phyloP scores from a whole-genome alignment of 1,284 basidiomycete species.

The Cryptococcus maquisensis region DNA sequence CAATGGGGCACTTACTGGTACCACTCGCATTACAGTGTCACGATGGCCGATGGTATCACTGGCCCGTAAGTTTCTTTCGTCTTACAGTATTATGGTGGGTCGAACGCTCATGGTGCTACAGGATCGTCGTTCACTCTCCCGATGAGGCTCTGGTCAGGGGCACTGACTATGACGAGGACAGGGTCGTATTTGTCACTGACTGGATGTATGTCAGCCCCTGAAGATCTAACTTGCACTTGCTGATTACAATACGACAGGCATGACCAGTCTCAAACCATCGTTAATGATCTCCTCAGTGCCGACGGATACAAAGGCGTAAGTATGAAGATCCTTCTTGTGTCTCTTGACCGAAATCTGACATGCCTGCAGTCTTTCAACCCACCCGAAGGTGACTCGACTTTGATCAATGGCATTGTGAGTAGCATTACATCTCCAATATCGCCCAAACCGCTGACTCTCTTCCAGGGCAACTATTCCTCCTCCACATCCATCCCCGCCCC shows the following conservation, averaged over 20 bases:
- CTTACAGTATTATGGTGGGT: not conserved
- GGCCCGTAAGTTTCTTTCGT: conserved; percentile 17
- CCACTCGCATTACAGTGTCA: conserved; percentile 34
- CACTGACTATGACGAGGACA: conserved; percentile 24
- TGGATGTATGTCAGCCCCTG: conserved; percentile 25
- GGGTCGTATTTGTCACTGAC: conserved; percentile 22
- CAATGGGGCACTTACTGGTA: conserved; percentile 35
- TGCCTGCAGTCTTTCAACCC: conserved; percentile 5
- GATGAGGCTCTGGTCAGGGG: conserved; percentile 21
- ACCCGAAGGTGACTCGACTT: conserved; percentile 18
- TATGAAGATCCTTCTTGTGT: not conserved
- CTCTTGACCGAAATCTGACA: not conserved
- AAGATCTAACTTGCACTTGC: not conserved
- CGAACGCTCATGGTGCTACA: not conserved
- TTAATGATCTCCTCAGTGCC: conserved; percentile 12
- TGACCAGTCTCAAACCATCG: conserved; percentile 23
- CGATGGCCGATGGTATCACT: conserved; percentile 30
- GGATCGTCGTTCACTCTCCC: conserved; percentile 28
- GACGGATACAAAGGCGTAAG: conserved; percentile 21
- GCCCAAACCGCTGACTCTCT: not conserved
- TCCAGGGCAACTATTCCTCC: conserved; percentile 2
- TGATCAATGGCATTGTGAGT: conserved; percentile 25
- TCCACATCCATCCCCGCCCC: not conserved
- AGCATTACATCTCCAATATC: no score
- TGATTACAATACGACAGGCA: conserved; percentile 11